phyloP scores from a whole-genome alignment of 768 basidiomycete species.

The Megacollybia marginata region DNA sequence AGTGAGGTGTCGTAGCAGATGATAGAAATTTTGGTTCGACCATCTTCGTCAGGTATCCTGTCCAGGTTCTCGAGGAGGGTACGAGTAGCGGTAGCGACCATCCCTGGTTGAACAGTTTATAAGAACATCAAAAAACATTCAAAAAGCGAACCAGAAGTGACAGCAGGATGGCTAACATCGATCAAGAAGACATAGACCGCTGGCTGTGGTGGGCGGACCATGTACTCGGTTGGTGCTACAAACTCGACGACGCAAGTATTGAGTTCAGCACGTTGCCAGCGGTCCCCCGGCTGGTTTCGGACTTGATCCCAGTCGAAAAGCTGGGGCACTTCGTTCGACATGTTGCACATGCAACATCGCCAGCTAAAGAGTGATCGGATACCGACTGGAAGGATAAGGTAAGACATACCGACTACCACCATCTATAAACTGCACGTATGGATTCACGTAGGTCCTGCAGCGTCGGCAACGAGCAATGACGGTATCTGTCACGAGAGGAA shows the following conservation, averaged over 20 bases:
- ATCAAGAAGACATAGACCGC: conserved; percentile 96
- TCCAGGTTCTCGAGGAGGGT: conserved; percentile 95
- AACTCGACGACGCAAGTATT: conserved; percentile 94
- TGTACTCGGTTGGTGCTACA: conserved; percentile 97
- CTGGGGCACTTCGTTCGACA: conserved; percentile 97
- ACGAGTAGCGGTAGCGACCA: conserved; percentile 97
- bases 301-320: conserved; percentile 97
- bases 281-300: conserved; percentile 88
- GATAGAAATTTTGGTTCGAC: conserved; percentile 86
- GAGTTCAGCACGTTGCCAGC: conserved; percentile 90
- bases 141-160: conserved; percentile 65
- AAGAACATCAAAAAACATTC: background rate
- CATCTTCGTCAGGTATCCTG: conserved; percentile 91
- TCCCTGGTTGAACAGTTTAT: conserved; percentile 43
- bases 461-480: conserved; percentile 94
- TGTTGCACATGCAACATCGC: conserved; percentile 99
- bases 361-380: conserved; percentile 43
- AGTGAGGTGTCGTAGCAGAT: conserved; percentile 88
- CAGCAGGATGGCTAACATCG: conserved; percentile 88
- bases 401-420: conserved; percentile 77
- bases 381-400: background rate
- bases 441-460: conserved; percentile 96
- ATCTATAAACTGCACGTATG: conserved; percentile 96
- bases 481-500: conserved; percentile 88
- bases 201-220: conserved; percentile 97